Base-by-base conservation (phyloP, 2,329 filamentous ascomycete genomes). In the Fusarium illudens region DNA sequence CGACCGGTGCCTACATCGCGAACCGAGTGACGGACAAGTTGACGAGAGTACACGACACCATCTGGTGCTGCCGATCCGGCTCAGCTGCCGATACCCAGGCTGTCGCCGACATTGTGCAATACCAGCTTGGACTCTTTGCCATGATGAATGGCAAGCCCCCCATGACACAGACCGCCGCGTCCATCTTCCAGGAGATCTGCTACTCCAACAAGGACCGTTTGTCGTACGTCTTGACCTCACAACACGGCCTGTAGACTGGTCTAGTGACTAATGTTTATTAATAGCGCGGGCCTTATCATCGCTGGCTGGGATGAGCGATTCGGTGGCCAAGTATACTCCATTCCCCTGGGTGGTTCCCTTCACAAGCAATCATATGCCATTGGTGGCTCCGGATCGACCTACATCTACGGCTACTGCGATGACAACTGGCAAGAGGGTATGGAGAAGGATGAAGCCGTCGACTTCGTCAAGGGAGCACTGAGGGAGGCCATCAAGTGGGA, bases 1-100 rank as follows among this genome's bases (percentile, higher is more conserved):
- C 96, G 48, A 99, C 95, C 58, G 96, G 96, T 75, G 90, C 95
- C 74, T 99, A 98, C 87, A 98, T 99, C 78, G 96, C 96, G 75
- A 99, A 99, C 83, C 91, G 96, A 86, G 96, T 99, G 71, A 99
- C 96, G 70, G 96, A 99, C 87, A 99, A 99, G 86, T 90, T 99
- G 79, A 99, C 96, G 76, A 92, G 94, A 85, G 95, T 99, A 65
- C 92, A 97, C 83, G 96, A 99, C 81, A 98, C 95, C 62, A 98
- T 99, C 82, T 99, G 96, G 96, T 99, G 96, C 85, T 99, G 96
- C 84, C 91, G 96, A 76, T 98, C 96, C 65, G 96, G 96, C 53
- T 99, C 96, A 25, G 96, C 96, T 30, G 96, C 96, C 72, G 96
- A 99, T 78, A 99, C 96, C 62, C 96, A 99, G 82, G 96, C 96